Conservation (phyloP, 1,139 yeast genomes). For the Sugiyamaella neomexicana region DNA sequence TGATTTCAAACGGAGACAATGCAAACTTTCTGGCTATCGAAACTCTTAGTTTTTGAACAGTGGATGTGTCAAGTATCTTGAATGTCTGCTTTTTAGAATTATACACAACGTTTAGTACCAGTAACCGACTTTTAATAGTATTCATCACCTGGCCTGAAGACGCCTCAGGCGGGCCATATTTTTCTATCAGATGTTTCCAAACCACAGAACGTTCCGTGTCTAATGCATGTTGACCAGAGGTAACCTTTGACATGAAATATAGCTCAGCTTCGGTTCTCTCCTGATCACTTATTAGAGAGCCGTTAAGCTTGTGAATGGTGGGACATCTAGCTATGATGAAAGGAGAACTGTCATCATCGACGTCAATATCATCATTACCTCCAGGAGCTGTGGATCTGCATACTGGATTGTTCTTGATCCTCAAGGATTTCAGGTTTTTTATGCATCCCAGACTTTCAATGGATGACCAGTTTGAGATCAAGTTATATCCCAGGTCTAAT, state of each 20-base stretch:
- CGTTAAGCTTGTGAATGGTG: conserved; percentile 52
- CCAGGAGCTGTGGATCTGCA: conserved; percentile 30
- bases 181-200: conserved; percentile 38
- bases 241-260: conserved; percentile 59
- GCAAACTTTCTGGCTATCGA: conserved; percentile 25
- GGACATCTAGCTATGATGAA: conserved; percentile 52
- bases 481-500: conserved; percentile 54
- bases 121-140: conserved; percentile 26
- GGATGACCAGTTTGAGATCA: conserved; percentile 48
- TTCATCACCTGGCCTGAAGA: conserved; percentile 21
- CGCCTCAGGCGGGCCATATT: conserved; percentile 36
- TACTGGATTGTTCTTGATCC: conserved; percentile 57
- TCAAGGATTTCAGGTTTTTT: conserved; percentile 46
- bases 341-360: conserved; percentile 21
- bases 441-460: conserved; percentile 46
- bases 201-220: conserved; percentile 30
- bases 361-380: conserved; percentile 28
- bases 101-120: conserved; percentile 23
- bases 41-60: conserved; percentile 31
- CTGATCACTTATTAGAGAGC: conserved; percentile 48
- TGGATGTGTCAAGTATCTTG: conserved; percentile 27
- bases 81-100: conserved; percentile 17
- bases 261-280: conserved; percentile 67
- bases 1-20: conserved; percentile 25
- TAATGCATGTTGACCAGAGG: conserved; percentile 38